phyloP scores from a whole-genome alignment of 2,329 filamentous ascomycete species.

The Exophiala aquamarina region DNA sequence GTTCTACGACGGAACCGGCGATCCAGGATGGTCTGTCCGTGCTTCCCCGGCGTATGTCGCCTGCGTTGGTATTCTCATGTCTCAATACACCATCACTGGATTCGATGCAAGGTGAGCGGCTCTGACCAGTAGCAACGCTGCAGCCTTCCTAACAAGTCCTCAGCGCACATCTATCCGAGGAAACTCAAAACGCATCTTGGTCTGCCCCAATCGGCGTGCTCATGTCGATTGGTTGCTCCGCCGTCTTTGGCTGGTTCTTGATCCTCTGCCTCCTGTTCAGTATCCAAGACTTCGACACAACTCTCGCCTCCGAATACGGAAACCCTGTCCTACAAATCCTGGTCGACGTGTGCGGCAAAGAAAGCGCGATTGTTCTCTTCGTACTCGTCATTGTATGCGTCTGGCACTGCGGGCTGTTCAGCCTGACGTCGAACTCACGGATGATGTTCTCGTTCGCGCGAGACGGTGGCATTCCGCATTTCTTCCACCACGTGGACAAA shows the following conservation, averaged over 20 bases:
- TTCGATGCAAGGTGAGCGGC: constrained; percentile 24
- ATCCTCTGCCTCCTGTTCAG: constrained; percentile 58
- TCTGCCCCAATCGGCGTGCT: constrained; percentile 59
- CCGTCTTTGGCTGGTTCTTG: constrained; percentile 61
- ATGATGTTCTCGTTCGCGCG: constrained; percentile 70
- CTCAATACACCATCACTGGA: constrained; percentile 54
- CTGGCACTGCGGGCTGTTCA: constrained; percentile 62
- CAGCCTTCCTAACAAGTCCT: constrained; percentile 6
- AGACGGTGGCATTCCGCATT: constrained; percentile 61
- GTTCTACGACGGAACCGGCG: constrained; percentile 56
- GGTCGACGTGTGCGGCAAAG: constrained; percentile 56
- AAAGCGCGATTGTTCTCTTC: constrained; percentile 57
- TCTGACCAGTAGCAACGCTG: no score
- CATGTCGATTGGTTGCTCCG: constrained; percentile 56
- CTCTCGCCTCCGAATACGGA: constrained; percentile 45
- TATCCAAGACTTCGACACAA: constrained; percentile 56
- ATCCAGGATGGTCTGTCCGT: constrained; percentile 53
- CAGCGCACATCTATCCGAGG: constrained; percentile 57
- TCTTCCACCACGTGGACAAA: constrained; percentile 56
- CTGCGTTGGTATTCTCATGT: constrained; percentile 54
- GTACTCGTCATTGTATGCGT: constrained; percentile 59
- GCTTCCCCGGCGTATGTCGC: constrained; percentile 57
- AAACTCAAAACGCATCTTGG: constrained; percentile 58
- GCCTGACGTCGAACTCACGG: constrained; percentile 60
- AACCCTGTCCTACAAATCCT: constrained; percentile 62